phyloP scores from a whole-genome alignment of 768 basidiomycete genomes.

The Cystofilobasidium ferigula region DNA sequence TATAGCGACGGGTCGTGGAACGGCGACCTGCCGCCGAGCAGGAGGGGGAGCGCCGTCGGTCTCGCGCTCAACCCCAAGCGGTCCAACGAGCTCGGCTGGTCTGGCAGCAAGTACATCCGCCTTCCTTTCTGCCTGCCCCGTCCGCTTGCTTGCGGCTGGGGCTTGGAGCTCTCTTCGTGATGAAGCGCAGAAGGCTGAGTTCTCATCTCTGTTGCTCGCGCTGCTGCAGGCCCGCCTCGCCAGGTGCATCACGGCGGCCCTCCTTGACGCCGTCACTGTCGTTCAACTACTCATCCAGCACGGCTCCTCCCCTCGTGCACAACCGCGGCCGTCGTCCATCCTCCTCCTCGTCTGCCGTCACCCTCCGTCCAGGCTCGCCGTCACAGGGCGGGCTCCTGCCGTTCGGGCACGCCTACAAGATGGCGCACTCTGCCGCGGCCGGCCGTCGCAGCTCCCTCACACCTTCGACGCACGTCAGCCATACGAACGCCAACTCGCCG shows the following conservation, averaged over 20 bases:
- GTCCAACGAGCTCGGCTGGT: background rate
- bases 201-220: too few relatives aligned
- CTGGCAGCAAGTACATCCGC: background rate
- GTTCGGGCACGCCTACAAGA: slow-evolving; percentile 15
- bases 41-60: slow-evolving; percentile 1
- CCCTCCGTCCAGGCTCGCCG: slow-evolving; percentile 6
- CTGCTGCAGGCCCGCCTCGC: slow-evolving; percentile 10
- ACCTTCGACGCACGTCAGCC: background rate
- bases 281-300: slow-evolving; percentile 2
- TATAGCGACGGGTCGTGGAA: background rate
- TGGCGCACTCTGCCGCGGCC: background rate
- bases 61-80: background rate
- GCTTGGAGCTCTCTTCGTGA: too few relatives aligned
- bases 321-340: slow-evolving; percentile 18
- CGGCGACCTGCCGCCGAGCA: background rate
- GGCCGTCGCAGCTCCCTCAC: slow-evolving; percentile 11
- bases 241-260: background rate
- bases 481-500: slow-evolving; percentile 4
- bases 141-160: too few relatives aligned
- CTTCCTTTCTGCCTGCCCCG: background rate
- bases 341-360: slow-evolving; percentile 19
- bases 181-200: too few relatives aligned
- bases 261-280: slow-evolving; percentile 19
- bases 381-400: slow-evolving; percentile 8
- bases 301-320: background rate